Conservation (phyloP, 768 basidiomycete genomes). For the Macrolepiota fuliginosa region DNA sequence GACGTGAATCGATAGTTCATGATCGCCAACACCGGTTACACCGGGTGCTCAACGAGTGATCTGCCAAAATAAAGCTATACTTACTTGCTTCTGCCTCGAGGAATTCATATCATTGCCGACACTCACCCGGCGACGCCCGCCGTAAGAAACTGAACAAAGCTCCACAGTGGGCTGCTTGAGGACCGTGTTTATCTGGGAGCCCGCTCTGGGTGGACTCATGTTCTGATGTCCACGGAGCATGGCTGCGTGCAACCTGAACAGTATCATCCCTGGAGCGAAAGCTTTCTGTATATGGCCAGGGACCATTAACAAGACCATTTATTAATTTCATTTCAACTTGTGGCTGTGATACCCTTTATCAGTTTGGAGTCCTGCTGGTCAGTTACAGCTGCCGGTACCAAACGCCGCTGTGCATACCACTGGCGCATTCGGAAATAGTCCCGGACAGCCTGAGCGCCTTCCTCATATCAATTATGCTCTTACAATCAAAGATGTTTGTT, state of each 20-base stretch:
- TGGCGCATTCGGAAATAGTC: too few relatives aligned
- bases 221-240: background rate
- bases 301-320: too few relatives aligned
- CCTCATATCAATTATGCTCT: too few relatives aligned
- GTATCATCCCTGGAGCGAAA: too few relatives aligned
- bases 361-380: too few relatives aligned
- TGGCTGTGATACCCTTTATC: background rate
- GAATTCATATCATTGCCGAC: background rate
- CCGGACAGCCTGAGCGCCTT: too few relatives aligned
- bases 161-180: background rate
- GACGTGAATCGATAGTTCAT: background rate
- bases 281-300: too few relatives aligned
- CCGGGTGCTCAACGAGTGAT: background rate
- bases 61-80: background rate
- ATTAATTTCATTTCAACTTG: background rate
- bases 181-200: background rate
- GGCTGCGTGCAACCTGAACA: too few relatives aligned
- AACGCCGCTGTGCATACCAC: too few relatives aligned
- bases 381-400: too few relatives aligned
- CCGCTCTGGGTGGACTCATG: background rate
- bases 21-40: background rate
- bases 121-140: background rate
- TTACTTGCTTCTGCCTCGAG: background rate
- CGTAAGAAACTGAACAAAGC: background rate
- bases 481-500: too few relatives aligned